Evolutionary conservation across 2,329 filamentous ascomycete species (phyloP).

Genomic region (Colletotrichum sp.): DNA sequence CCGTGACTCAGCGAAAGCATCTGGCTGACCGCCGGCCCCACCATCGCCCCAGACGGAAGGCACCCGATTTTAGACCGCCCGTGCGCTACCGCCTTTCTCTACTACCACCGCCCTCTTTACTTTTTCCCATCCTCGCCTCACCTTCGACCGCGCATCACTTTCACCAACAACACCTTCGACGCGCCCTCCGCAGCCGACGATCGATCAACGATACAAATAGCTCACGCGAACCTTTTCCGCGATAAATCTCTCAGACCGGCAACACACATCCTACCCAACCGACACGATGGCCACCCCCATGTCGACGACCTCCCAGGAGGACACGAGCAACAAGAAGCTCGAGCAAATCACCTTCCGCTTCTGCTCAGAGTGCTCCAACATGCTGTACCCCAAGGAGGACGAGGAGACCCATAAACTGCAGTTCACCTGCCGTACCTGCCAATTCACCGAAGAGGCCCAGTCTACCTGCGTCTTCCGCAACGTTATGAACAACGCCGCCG

Average conservation of each 20-base stretch:
- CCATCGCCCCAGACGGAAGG: background rate
- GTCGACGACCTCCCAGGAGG: constrained; percentile 50
- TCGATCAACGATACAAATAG: background rate
- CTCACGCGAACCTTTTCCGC: too few species aligned
- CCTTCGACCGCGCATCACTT: background rate
- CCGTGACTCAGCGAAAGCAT: background rate
- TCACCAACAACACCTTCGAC: background rate
- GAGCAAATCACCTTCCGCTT: constrained; percentile 96
- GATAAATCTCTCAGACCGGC: background rate
- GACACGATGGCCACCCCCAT: constrained; percentile 62
- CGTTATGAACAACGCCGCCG: constrained; percentile 86
- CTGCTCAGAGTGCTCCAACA: constrained; percentile 98
- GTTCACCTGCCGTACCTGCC: constrained; percentile 95
- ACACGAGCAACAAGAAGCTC: constrained; percentile 52
- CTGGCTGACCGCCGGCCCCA: background rate
- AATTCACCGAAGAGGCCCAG: constrained; percentile 84
- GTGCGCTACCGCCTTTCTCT: background rate
- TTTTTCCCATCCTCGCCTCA: background rate
- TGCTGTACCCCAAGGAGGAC: constrained; percentile 97
- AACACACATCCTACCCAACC: background rate
- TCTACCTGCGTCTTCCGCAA: constrained; percentile 96
- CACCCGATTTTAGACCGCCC: background rate
- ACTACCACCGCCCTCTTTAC: background rate
- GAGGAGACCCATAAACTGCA: constrained; percentile 81
- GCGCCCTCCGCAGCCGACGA: background rate